Percentiles rank a stretch among this genome's conserved stretches.
These are phyloP conservation scores for Cadophora malorum DNA, from an alignment of 2,329 filamentous ascomycete genomes.

Conservation along the genomic window DNA sequence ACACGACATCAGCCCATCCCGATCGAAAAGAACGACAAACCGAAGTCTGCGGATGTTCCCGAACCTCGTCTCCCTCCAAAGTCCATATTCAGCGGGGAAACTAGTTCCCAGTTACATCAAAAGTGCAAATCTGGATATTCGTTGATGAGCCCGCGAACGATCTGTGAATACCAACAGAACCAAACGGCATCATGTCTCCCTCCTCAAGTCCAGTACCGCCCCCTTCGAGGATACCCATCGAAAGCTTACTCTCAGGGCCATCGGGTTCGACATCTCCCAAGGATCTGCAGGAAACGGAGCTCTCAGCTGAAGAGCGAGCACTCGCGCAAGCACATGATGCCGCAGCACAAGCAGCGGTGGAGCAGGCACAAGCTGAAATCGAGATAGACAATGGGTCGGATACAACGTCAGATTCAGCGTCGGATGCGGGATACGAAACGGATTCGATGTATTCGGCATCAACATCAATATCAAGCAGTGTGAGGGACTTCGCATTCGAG, in stretches of 20 bases:
- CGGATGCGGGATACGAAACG: conserved; percentile 43
- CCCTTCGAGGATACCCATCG: background rate
- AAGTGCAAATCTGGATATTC: background rate
- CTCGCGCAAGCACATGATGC: conserved; percentile 29
- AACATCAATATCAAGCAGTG: conserved; percentile 43
- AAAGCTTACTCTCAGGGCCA: background rate
- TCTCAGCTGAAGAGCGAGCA: conserved; percentile 18
- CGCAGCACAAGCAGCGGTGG: conserved; percentile 34
- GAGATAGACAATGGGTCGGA: conserved; percentile 38
- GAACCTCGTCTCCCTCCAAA: background rate
- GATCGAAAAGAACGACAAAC: background rate
- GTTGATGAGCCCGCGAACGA: conserved; percentile 3
- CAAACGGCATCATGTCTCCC: conserved; percentile 35
- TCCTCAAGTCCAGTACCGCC: background rate
- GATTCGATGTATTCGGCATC: conserved; percentile 37
- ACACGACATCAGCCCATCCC: background rate
- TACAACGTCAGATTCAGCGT: conserved; percentile 20
- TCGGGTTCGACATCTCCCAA: background rate
- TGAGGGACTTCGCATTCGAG: conserved; percentile 59
- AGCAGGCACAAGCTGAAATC: conserved; percentile 41
- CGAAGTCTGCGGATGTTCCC: background rate
- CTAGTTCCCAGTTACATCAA: background rate
- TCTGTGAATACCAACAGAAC: conserved; percentile 18
- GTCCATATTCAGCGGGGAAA: background rate
- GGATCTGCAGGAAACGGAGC: background rate